Conservation (phyloP, 352 stramenopile genomes). For the Blastocystis sp. region DNA sequence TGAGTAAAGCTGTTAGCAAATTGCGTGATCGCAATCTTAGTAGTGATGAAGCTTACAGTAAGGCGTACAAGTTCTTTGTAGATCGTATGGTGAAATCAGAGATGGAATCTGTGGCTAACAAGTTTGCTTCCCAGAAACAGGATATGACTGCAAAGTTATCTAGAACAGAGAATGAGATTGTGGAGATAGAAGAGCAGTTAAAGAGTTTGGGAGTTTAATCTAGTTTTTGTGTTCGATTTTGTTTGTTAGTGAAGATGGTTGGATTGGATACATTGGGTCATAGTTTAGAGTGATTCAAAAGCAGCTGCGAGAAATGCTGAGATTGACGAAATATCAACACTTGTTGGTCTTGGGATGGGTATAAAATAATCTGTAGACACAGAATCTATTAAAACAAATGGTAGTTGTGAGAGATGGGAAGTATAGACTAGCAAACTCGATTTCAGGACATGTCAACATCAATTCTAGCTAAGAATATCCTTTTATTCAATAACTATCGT, state of each 20-base stretch:
- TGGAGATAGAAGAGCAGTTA: background rate
- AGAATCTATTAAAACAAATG: slow-evolving; percentile 12
- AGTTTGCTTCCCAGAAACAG: background rate
- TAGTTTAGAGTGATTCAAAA: background rate
- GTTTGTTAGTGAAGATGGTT: slow-evolving; percentile 11
- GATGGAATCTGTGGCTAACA: background rate
- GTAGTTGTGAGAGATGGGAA: background rate
- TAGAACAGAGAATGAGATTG: slow-evolving; percentile 1
- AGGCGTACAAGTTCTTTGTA: slow-evolving; percentile 4
- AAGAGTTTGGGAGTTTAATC: background rate
- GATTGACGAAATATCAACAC: slow-evolving; percentile 17
- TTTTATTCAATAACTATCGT: background rate
- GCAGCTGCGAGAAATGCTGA: background rate
- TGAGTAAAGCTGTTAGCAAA: slow-evolving; percentile 16
- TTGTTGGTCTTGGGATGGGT: background rate
- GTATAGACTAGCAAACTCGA: slow-evolving; percentile 3
- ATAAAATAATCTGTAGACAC: background rate
- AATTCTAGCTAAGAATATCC: slow-evolving; percentile 53
- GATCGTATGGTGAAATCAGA: background rate
- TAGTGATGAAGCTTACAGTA: background rate
- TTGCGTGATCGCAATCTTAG: background rate
- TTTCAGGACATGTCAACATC: slow-evolving; percentile 52
- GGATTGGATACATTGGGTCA: background rate
- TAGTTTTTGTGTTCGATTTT: slow-evolving; percentile 6
- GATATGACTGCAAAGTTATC: background rate